Percentiles rank a stretch among this genome's conserved stretches.
Conservation (phyloP, 164 flowering plant genomes). For the Liquidambar formosana region DNA sequence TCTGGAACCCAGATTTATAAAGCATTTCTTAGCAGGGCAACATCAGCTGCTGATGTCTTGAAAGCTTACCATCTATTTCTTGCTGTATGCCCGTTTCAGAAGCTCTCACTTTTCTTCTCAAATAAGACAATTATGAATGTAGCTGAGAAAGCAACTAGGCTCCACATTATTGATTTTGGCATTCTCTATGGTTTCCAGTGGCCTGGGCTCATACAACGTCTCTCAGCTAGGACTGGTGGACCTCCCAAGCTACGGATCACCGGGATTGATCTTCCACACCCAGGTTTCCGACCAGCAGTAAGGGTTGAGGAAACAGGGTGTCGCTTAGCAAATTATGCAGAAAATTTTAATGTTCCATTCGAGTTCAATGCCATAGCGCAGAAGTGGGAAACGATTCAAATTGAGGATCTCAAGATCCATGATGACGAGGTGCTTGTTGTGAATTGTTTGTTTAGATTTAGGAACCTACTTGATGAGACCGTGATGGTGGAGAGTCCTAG, state of each 20-base stretch:
- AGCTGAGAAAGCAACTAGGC: constrained; percentile 21
- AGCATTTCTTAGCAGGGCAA: constrained; percentile 8
- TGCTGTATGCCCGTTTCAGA: constrained; percentile 40
- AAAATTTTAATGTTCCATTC: constrained; percentile 35
- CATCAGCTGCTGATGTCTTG: constrained; percentile 40
- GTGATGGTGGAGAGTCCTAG: constrained; percentile 39
- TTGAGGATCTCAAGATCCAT: constrained; percentile 40
- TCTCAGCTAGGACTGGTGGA: constrained; percentile 37
- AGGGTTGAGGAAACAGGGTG: constrained; percentile 39
- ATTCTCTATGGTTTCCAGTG: constrained; percentile 53
- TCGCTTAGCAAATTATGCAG: constrained; percentile 26
- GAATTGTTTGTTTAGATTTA: constrained; percentile 29
- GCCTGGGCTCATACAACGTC: constrained; percentile 43
- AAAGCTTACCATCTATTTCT: constrained; percentile 41
- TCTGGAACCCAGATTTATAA: constrained; percentile 33
- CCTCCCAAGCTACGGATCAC: constrained; percentile 41
- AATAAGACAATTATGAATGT: constrained; percentile 29
- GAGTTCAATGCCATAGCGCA: constrained; percentile 40
- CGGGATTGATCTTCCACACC: constrained; percentile 42
- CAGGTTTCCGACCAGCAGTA: constrained; percentile 38
- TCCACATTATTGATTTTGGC: constrained; percentile 53
- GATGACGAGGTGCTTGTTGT: constrained; percentile 37
- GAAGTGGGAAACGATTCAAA: constrained; percentile 43
- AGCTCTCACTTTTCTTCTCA: constrained; percentile 29
- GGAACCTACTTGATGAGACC: constrained; percentile 41